These are phyloP conservation scores for Lactarius sanguifluus DNA, from an alignment of 768 basidiomycete species.

Conservation along the genomic window DNA sequence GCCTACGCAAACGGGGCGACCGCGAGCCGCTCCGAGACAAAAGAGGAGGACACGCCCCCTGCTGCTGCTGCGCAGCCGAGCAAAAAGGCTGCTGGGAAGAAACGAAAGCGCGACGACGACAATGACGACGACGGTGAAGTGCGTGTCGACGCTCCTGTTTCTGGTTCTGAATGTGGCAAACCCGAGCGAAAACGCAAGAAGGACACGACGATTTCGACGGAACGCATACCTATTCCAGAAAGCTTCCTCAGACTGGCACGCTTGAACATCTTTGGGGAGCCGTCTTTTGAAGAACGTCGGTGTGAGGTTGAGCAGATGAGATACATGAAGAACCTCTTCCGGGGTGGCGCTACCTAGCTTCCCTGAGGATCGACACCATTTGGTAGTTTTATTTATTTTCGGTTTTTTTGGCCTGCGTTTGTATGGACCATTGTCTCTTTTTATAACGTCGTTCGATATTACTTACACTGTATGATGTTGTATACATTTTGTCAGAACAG, in stretches of 20 bases:
- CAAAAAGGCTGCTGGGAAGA: conserved; percentile 21
- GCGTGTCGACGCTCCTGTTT: neutral
- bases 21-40: neutral
- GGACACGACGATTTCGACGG: conserved; percentile 4
- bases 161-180: neutral
- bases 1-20: neutral
- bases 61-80: neutral
- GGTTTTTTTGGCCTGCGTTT: conserved; percentile 1
- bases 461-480: neutral
- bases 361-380: neutral
- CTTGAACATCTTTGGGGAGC: neutral
- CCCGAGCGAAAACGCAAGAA: conserved; percentile 15
- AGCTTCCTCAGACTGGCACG: neutral
- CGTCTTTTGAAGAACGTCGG: neutral
- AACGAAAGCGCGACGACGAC: conserved; percentile 17
- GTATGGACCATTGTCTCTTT: conserved; percentile 12
- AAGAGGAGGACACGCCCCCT: neutral
- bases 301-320: conserved; percentile 1
- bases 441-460: neutral
- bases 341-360: neutral
- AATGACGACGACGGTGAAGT: neutral
- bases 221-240: neutral
- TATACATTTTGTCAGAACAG: too few species aligned
- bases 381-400: neutral
- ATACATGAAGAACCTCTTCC: conserved; percentile 6